Base-by-base conservation (phyloP, 371 early-diverging fungal genomes). In the Funneliformis caledonium region DNA sequence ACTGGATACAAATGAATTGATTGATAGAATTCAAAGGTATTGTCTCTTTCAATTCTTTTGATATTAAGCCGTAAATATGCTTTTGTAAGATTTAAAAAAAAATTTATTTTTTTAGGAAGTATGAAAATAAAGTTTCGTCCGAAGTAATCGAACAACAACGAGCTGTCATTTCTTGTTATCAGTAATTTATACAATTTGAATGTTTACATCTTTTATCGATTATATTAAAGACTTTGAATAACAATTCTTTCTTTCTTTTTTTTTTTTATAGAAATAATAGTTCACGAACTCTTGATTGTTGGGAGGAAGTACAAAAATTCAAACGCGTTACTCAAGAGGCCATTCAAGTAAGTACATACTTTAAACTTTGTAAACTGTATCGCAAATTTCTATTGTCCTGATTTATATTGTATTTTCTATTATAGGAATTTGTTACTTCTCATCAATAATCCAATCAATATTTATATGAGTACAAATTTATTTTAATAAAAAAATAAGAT, bases 111-210 rank as follows among this genome's bases (percentile, higher is more conserved):
- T 60, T 8, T 61, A 75, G 75, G 37, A 75, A 75, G 60, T 75
- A 75, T 60, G 43, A 75, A 56, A 59, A 60, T 75, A 75, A 37
- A 52, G 48, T 56, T 75, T 56, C 42, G 42, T 11, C 60, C 9
- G 61, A 61, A 33, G n/a, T 75, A 60, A 61, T 61, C 22, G 75
- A 75, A 75, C 75, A 75, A 52, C 75, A 61, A 75, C 22, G 60
- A 37, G 75, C 75, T 19, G 59, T 75, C 7, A 75, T 75, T 16
- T 42, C 56, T 60, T 75, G 75, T 52, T 75, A 75, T 22, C 59
- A 45, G 75, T 75, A 33, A 60, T 9, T 70, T 26, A 70, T 70
- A 45, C 6, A 50, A 5, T 16, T 52, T 52, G 12, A 19, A 5
- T 16, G 6, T 52, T 16, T 67, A 11, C 26, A 26, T 26, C 26